Conservation (phyloP, 2,329 filamentous ascomycete genomes). For the Penicillium sp. region DNA sequence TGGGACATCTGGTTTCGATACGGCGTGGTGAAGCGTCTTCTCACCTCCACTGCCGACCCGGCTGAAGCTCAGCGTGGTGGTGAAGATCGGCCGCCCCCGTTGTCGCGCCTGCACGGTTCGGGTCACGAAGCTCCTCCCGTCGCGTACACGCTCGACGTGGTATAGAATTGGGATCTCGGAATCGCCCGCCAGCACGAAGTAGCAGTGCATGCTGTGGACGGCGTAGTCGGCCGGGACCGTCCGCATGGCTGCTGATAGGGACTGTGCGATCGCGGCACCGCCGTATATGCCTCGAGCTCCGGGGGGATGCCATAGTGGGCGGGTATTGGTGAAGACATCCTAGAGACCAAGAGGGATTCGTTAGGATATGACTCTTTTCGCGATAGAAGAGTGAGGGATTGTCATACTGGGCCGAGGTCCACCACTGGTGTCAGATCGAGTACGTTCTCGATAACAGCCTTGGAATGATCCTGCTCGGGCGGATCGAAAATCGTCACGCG, state of each 20-base stretch:
- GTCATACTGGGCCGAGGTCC: constrained; percentile 58
- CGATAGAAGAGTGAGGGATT: not conserved
- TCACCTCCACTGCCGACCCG: constrained; percentile 55
- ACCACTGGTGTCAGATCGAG: constrained; percentile 77
- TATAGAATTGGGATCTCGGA: constrained; percentile 83
- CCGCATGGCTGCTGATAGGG: constrained; percentile 78
- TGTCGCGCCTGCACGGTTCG: constrained; percentile 95
- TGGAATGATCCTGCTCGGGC: constrained; percentile 67
- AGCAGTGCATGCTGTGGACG: constrained; percentile 97
- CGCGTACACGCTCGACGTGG: constrained; percentile 89
- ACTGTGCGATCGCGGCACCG: constrained; percentile 89
- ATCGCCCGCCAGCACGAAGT: constrained; percentile 91
- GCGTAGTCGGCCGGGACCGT: constrained; percentile 78
- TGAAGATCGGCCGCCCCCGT: constrained; percentile 86
- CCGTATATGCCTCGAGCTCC: constrained; percentile 92
- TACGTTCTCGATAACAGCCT: constrained; percentile 82
- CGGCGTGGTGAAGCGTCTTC: constrained; percentile 63
- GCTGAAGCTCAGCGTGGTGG: constrained; percentile 87
- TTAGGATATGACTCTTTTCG: not conserved
- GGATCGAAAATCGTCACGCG: constrained; percentile 67
- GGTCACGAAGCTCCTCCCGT: constrained; percentile 85
- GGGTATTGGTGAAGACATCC: constrained; percentile 94
- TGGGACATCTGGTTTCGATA: constrained; percentile 55
- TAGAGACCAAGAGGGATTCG: constrained; percentile 29
- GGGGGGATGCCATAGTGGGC: constrained; percentile 85